These are phyloP conservation scores for Zanthoxylum bungeanum DNA, from an alignment of 345 rosid genomes.

Conservation along the genomic window DNA sequence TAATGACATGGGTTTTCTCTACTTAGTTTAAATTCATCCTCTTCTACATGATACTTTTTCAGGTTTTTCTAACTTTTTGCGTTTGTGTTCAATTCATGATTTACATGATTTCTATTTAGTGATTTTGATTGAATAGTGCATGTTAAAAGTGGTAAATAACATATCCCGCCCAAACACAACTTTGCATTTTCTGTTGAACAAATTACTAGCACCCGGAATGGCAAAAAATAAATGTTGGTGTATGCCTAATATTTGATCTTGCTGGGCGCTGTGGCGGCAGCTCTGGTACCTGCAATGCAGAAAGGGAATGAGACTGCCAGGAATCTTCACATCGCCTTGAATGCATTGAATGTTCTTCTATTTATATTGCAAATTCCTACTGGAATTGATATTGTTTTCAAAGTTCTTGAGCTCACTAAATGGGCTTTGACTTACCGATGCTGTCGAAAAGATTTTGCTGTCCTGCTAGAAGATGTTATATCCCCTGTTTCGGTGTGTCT, in stretches of 20 bases:
- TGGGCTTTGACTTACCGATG: conserved; percentile 61
- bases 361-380: conserved; percentile 85
- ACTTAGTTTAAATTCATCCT: no score
- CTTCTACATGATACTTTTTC: no score
- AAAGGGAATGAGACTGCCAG: conserved; percentile 81
- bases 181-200: background rate
- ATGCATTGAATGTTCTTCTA: conserved; percentile 58
- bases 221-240: background rate
- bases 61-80: no score
- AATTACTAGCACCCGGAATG: background rate
- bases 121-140: no score
- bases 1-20: no score
- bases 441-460: background rate
- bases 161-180: no score
- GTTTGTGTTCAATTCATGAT: no score
- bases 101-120: no score
- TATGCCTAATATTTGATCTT: background rate
- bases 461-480: background rate
- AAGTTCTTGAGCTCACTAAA: conserved; percentile 80
- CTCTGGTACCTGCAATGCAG: conserved; percentile 90
- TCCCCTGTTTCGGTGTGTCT: background rate
- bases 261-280: conserved; percentile 68
- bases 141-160: no score
- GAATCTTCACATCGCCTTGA: conserved; percentile 81
- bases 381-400: conserved; percentile 72